phyloP scores from a whole-genome alignment of 1,284 basidiomycete species.

The Trametes pubescens region DNA sequence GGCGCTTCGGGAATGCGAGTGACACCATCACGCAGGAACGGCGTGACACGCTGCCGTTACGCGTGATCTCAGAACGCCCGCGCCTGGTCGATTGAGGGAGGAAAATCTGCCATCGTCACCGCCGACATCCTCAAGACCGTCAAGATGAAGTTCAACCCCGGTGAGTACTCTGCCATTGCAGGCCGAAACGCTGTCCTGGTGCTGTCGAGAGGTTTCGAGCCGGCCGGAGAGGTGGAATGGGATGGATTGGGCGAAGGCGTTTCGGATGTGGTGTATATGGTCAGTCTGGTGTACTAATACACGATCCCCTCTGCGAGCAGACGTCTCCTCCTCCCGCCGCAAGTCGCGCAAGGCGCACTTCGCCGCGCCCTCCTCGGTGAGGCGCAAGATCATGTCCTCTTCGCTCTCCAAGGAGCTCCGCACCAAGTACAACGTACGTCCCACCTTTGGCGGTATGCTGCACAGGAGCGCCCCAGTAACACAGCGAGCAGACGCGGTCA shows the following conservation, averaged over 20 bases:
- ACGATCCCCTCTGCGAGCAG: slow-evolving; percentile 49
- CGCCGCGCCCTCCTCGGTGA: slow-evolving; percentile 89
- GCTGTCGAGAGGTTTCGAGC: slow-evolving; percentile 34
- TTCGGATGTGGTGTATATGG: slow-evolving; percentile 54
- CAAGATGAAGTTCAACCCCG: slow-evolving; percentile 83
- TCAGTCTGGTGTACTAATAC: slow-evolving; percentile 39
- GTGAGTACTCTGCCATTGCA: slow-evolving; percentile 55
- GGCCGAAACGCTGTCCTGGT: slow-evolving; percentile 34
- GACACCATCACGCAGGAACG: background rate
- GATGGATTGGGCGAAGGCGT: slow-evolving; percentile 61
- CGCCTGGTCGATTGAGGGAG: slow-evolving; percentile 35
- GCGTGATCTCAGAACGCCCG: slow-evolving; percentile 22
- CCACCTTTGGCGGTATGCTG: slow-evolving; percentile 4
- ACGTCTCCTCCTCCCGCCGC: slow-evolving; percentile 90
- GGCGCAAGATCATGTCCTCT: slow-evolving; percentile 98
- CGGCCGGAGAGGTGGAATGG: slow-evolving; percentile 38
- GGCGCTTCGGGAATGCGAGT: slow-evolving; percentile 14
- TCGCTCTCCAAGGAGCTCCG: slow-evolving; percentile 96
- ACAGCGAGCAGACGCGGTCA: slow-evolving; percentile 75
- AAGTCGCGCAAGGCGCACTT: slow-evolving; percentile 99
- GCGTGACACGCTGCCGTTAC: slow-evolving; percentile 19
- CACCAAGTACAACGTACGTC: slow-evolving; percentile 88
- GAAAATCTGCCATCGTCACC: slow-evolving; percentile 40
- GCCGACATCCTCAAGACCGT: slow-evolving; percentile 66
- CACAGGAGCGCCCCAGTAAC: slow-evolving; percentile 1